Evolutionary conservation across 768 basidiomycete genomes (phyloP), one percentile per base, ranked within the genome.

Genomic region (Auriscalpium vulgare): DNA sequence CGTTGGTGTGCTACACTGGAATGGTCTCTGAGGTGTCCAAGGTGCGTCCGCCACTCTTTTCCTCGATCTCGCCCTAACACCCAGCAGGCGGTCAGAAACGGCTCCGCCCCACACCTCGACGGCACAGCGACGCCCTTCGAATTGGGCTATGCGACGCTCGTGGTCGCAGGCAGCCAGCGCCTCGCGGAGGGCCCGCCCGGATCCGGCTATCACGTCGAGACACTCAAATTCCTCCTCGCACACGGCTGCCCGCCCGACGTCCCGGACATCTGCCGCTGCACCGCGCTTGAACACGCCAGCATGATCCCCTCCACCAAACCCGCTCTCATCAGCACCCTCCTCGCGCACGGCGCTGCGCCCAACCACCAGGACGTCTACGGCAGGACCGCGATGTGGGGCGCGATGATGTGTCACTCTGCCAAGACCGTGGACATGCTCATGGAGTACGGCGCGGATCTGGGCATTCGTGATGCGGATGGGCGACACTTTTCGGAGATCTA

Each of bases 361-460:
- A 75, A 84, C 59, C 68, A 71, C 7, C 78, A 71, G 57, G 78
- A 77, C 29, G 4, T 74, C 13, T 80, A 76, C 54, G 81, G 81
- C 1, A 73, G 73, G 53, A 72, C 78, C 0, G 66, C 80, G 29
- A 4, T 29, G 29, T 29, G 29, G 4, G 29, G 29, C 29, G 29
- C 5, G 1, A 66, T 77, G 16, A 67, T 69, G 51, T 37, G 6
- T 19, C 49, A 46, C 3, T 50, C 38, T 16, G 40, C 59, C 14
- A 50, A 50, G 9, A 37, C 47, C 3, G 67, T 81, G 19, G 73
- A 81, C 35, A 49, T 78, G 14, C 29, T 29, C 29, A 29, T 29
- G 29, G 29, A 7, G 29, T 71, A 71, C 44, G 75, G 73, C 10
- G 81, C 80, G 9, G 72, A 77, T 55, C 34, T 81, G 49, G 71